Percentiles rank a stretch among this genome's conserved stretches.
Evolutionary conservation across 2,329 filamentous ascomycete species (phyloP).

Genomic region (Penicillium oxalicum): DNA sequence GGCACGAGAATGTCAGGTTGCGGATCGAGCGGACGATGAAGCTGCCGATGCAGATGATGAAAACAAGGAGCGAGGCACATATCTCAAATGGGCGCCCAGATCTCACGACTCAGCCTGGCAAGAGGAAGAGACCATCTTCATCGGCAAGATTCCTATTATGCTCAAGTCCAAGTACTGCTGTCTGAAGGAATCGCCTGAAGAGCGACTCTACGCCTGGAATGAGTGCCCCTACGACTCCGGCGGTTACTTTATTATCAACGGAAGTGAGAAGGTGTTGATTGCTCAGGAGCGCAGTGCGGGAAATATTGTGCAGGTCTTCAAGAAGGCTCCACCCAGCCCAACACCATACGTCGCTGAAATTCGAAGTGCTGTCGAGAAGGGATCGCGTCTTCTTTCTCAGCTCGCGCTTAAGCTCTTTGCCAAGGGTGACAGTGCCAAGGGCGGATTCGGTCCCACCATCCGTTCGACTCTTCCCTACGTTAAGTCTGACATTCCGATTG

Average conservation of each 20-base stretch:
- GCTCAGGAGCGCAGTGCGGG: slow-evolving; percentile 95
- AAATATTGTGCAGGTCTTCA: slow-evolving; percentile 98
- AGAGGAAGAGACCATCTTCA: slow-evolving; percentile 71
- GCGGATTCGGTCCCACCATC: slow-evolving; percentile 79
- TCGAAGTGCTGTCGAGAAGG: slow-evolving; percentile 91
- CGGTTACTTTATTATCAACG: slow-evolving; percentile 99
- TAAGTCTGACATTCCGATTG: slow-evolving; percentile 87
- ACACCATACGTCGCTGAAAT: slow-evolving; percentile 95
- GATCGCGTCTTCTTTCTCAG: slow-evolving; percentile 87
- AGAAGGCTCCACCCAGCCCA: slow-evolving; percentile 87
- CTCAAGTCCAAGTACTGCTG: slow-evolving; percentile 95
- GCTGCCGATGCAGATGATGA: slow-evolving; percentile 49
- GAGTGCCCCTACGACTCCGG: slow-evolving; percentile 98
- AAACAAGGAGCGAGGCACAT: slow-evolving; percentile 40
- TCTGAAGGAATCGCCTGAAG: slow-evolving; percentile 73
- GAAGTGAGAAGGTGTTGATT: slow-evolving; percentile 96
- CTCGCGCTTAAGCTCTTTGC: slow-evolving; percentile 84
- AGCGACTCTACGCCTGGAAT: slow-evolving; percentile 82
- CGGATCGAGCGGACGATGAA: slow-evolving; percentile 59
- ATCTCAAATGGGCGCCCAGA: slow-evolving; percentile 45
- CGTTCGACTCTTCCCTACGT: slow-evolving; percentile 89
- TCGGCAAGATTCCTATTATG: slow-evolving; percentile 96
- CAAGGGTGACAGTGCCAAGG: slow-evolving; percentile 73
- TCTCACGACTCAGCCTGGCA: slow-evolving; percentile 45
- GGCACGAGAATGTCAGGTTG: slow-evolving; percentile 68